Base-by-base conservation (phyloP, 2,329 filamentous ascomycete species). In the Neofusicoccum laricinum region DNA sequence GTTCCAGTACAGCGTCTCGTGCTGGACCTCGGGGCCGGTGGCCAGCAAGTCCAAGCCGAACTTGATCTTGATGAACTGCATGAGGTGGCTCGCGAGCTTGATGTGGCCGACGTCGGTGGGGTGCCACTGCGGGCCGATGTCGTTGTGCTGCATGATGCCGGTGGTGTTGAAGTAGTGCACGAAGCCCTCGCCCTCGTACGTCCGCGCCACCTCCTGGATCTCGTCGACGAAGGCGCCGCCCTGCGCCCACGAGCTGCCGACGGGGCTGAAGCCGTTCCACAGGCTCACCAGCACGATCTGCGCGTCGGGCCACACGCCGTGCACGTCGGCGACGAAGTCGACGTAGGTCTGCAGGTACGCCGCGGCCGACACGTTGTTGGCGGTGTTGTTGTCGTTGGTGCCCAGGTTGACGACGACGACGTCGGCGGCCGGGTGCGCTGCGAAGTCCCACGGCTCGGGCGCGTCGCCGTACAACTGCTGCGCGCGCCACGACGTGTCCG, bases 121-220 rank as follows among this genome's bases (percentile, higher is more conserved):
- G 69, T 88, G 86, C 68, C 79, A 86, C 67, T 81, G 78, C 6
- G 85, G 85, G 2, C 79, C 81, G 65, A 87, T 85, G 69, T 88
- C 85, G 67, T 88, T 87, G 69, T 88, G 84, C 68, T 87, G 83
- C 68, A 88, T 70, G 49, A 88, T 84, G 0, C 85, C 85, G 10
- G 80, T 84, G 0, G 84, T 87, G 69, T 87, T 85, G 75, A 88
- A 88, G 68, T 86, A 86, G 69, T 86, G 82, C 34, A 88, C 83
- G 61, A 86, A 88, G 0, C 80, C 79, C 64, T 80, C 69, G 15
- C 73, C 69, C 51, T 71, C 83, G 77, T 85, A 87, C 69, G 83
- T 81, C 51, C 84, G 70, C 63, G 83, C 81, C 25, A 87, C 81
- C 7, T 78, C 70, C 65, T 80, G 76, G 15, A 86, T 82, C 67